Evolutionary conservation across 148 eudicot species (phyloP).

Genomic region (Vaccinium darrowii): DNA sequence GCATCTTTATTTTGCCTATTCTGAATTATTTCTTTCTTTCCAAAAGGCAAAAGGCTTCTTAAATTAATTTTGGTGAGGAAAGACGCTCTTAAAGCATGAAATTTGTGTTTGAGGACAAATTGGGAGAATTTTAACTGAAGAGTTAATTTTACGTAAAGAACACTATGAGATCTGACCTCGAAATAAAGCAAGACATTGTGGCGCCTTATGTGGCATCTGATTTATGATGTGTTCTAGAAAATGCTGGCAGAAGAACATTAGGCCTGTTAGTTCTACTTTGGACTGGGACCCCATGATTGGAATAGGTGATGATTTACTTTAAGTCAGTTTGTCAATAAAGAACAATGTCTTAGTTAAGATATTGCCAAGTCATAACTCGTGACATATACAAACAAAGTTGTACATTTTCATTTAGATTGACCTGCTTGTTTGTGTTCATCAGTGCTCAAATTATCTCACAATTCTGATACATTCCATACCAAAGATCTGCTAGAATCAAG

Average conservation of each 20-base stretch:
- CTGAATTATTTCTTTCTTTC: not conserved
- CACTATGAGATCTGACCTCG: not conserved
- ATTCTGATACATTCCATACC: not conserved
- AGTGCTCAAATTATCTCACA: not conserved
- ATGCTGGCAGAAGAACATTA: not conserved
- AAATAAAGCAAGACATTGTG: not conserved
- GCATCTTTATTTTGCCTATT: not conserved
- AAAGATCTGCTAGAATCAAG: not conserved
- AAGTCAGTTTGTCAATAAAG: not conserved
- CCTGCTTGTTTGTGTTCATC: not conserved
- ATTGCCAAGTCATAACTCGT: not conserved
- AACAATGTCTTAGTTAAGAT: not conserved
- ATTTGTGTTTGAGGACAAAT: not conserved
- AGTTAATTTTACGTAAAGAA: not conserved
- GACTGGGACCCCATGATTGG: not conserved
- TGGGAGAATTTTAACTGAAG: not conserved
- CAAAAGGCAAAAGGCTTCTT: not conserved
- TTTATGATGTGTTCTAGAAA: not conserved
- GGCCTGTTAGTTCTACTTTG: not conserved
- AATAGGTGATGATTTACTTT: not conserved
- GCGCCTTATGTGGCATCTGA: not conserved
- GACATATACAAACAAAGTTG: not conserved
- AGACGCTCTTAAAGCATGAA: not conserved
- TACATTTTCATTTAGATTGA: not conserved
- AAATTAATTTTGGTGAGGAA: not conserved